phyloP scores from a whole-genome alignment of 352 stramenopile genomes.

The Phytophthora nicotianae region DNA sequence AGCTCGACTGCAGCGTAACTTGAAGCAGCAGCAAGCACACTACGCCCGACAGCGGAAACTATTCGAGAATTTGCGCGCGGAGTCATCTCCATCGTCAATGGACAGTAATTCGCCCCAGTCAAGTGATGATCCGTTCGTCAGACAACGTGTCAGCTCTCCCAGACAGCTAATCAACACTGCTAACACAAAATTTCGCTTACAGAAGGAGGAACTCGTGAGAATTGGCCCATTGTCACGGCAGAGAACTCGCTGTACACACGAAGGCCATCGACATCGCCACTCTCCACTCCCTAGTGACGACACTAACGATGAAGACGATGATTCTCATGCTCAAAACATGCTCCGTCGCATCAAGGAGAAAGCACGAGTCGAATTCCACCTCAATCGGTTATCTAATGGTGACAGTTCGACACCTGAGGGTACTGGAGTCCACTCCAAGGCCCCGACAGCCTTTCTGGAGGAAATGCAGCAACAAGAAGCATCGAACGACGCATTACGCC shows the following conservation, averaged over 20 bases:
- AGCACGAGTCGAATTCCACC: conserved; percentile 42
- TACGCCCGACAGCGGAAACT: conserved; percentile 64
- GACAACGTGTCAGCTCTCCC: neutral
- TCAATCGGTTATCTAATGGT: conserved; percentile 15
- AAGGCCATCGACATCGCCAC: neutral
- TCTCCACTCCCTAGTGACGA: neutral
- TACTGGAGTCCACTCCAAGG: neutral
- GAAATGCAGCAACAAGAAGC: conserved; percentile 59
- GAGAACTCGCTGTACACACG: conserved; percentile 2
- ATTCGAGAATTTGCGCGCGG: conserved; percentile 55
- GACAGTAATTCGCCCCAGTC: conserved; percentile 7
- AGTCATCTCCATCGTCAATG: conserved; percentile 20
- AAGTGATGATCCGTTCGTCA: conserved; percentile 6
- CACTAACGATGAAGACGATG: conserved; percentile 27
- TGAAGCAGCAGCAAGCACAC: conserved; percentile 65
- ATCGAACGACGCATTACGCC: conserved; percentile 69
- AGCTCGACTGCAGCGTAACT: conserved; percentile 51
- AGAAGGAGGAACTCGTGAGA: conserved; percentile 5
- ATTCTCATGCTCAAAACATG: conserved; percentile 31
- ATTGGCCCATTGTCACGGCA: conserved; percentile 9
- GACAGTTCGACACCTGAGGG: conserved; percentile 1
- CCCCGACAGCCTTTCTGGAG: conserved; percentile 20
- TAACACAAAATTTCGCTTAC: conserved; percentile 4
- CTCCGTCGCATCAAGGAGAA: conserved; percentile 47
- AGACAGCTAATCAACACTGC: conserved; percentile 5